A percentile compares a stretch with the other conserved stretches of the same genome.
These are phyloP conservation scores for Sphaerobolus stellatus DNA, from an alignment of 1,284 basidiomycete genomes.

Conservation along the genomic window DNA sequence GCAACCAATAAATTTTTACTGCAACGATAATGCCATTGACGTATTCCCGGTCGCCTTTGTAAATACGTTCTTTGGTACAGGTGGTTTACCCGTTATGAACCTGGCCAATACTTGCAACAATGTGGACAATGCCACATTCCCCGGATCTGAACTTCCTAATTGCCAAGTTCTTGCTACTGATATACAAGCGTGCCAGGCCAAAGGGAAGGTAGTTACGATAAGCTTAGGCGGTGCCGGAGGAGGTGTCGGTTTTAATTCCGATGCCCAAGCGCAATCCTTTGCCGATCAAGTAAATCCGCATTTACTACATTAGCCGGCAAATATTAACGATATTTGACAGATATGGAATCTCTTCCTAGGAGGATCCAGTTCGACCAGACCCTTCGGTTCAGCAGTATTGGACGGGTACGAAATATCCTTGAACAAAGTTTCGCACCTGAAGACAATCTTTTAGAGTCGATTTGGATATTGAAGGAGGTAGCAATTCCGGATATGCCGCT, in stretches of 20 bases:
- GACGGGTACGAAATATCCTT: conserved; percentile 48
- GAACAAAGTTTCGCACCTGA: neutral
- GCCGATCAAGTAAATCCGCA: conserved; percentile 41
- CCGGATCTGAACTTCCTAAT: conserved; percentile 55
- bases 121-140: conserved; percentile 40
- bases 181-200: conserved; percentile 57
- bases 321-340: neutral
- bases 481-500: conserved; percentile 52
- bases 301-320: conserved; percentile 14
- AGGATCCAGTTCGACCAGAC: conserved; percentile 54
- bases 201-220: conserved; percentile 62
- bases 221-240: conserved; percentile 64
- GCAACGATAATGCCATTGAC: conserved; percentile 31
- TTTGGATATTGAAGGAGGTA: conserved; percentile 64
- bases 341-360: conserved; percentile 68
- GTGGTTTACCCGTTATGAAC: conserved; percentile 27
- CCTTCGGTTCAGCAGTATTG: conserved; percentile 61
- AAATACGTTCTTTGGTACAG: conserved; percentile 26
- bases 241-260: conserved; percentile 54
- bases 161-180: conserved; percentile 54
- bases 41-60: conserved; percentile 29
- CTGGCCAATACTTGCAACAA: conserved; percentile 27
- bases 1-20: conserved; percentile 56
- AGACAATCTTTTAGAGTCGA: conserved; percentile 46
- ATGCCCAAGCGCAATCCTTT: conserved; percentile 51